Percentiles rank a stretch among this genome's conserved stretches.
Conservation (phyloP, 192 early-diverging fungal species). For the Coemansia sp. region DNA sequence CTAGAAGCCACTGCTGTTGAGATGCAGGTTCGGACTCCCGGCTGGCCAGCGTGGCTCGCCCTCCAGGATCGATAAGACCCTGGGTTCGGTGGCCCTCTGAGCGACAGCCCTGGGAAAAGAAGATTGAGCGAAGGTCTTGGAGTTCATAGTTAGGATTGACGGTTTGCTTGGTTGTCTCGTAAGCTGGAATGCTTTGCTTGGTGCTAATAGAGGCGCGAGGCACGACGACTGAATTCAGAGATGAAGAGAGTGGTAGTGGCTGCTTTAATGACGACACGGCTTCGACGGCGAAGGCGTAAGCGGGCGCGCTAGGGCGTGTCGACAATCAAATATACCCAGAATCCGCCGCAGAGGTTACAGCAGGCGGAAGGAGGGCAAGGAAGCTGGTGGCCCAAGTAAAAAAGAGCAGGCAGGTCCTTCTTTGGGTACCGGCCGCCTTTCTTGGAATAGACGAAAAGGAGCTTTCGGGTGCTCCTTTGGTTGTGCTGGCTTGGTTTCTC, state of each 20-base stretch:
- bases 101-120: slow-evolving; percentile 49
- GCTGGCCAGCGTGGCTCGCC: neutral
- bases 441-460: no score
- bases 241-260: slow-evolving; percentile 22
- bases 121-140: slow-evolving; percentile 12
- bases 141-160: slow-evolving; percentile 4
- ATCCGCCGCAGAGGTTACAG: no score
- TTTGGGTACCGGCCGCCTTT: no score
- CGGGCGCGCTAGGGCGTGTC: no score
- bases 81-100: slow-evolving; percentile 35
- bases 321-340: no score
- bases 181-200: slow-evolving; percentile 6
- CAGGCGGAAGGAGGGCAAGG: no score
- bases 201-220: slow-evolving; percentile 7
- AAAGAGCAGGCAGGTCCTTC: no score
- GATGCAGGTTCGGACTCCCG: neutral
- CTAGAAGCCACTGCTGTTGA: slow-evolving; percentile 11
- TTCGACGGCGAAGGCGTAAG: slow-evolving; percentile 2
- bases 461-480: no score
- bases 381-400: no score
- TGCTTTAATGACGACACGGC: slow-evolving; percentile 33
- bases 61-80: neutral
- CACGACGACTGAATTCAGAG: slow-evolving; percentile 11
- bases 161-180: neutral
- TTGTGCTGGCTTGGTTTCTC: no score